A percentile compares a stretch with the other conserved stretches of the same genome.
Conservation (phyloP, 108 stramenopile genomes). For the Nitzschia putrida region DNA sequence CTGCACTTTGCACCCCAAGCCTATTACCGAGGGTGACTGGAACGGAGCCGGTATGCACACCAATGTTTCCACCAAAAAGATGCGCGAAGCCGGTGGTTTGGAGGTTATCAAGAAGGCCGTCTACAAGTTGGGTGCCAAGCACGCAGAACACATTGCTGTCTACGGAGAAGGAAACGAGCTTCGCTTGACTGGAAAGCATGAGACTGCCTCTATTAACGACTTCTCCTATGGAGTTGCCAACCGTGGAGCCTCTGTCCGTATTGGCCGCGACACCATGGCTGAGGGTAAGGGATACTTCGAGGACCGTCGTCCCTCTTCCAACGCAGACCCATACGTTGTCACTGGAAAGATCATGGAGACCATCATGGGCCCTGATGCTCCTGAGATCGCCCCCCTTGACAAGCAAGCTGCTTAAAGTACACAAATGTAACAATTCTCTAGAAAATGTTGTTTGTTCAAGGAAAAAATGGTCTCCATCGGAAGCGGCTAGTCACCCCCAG, state of each 20-base stretch:
- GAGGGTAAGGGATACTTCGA: slow-evolving; percentile 97
- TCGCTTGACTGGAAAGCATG: slow-evolving; percentile 93
- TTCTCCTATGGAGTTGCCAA: slow-evolving; percentile 98
- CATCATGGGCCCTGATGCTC: slow-evolving; percentile 82
- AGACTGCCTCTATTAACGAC: slow-evolving; percentile 91
- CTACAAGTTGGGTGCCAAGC: slow-evolving; percentile 94
- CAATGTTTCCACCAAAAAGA: slow-evolving; percentile 95
- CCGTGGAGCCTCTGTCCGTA: slow-evolving; percentile 94
- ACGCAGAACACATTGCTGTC: slow-evolving; percentile 95
- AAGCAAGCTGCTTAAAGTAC: slow-evolving; percentile 55
- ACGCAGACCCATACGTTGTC: slow-evolving; percentile 97
- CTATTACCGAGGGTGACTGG: slow-evolving; percentile 97
- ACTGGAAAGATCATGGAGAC: slow-evolving; percentile 96
- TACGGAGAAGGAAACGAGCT: slow-evolving; percentile 98
- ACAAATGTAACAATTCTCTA: background rate
- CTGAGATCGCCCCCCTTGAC: slow-evolving; percentile 66
- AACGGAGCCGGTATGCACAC: slow-evolving; percentile 99
- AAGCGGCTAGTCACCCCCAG: slow-evolving; percentile 36
- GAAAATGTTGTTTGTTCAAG: slow-evolving; percentile 1
- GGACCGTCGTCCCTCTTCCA: slow-evolving; percentile 96
- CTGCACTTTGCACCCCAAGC: slow-evolving; percentile 97
- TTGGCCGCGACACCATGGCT: slow-evolving; percentile 89
- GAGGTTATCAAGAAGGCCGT: slow-evolving; percentile 93
- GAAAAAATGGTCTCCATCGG: slow-evolving; percentile 58
- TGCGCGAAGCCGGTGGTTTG: slow-evolving; percentile 94